phyloP scores from a whole-genome alignment of 1,284 basidiomycete species.

The Puccinia novopanici region DNA sequence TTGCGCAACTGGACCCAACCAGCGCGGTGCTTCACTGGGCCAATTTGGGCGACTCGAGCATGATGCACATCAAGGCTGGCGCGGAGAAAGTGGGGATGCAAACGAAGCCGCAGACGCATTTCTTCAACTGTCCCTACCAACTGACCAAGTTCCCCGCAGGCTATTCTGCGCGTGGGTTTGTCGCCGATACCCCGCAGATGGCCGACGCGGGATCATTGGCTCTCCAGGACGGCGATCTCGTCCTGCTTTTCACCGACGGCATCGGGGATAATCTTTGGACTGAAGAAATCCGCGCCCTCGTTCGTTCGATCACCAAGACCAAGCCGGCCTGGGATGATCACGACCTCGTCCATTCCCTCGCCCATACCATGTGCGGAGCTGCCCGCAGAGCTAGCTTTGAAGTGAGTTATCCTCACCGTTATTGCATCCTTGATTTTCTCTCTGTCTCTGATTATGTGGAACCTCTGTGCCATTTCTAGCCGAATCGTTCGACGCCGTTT shows the following conservation, averaged over 20 bases:
- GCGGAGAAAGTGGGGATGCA: background rate
- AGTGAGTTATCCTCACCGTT: background rate
- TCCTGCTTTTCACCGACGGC: slow-evolving; percentile 42
- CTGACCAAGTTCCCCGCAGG: slow-evolving; percentile 37
- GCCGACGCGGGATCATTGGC: background rate
- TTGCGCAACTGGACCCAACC: slow-evolving; percentile 33
- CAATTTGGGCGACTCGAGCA: slow-evolving; percentile 38
- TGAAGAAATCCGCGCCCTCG: slow-evolving; percentile 24
- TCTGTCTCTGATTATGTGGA: background rate
- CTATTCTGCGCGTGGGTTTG: background rate
- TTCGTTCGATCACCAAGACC: background rate
- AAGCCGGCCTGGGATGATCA: slow-evolving; percentile 1
- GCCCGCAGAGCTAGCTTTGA: slow-evolving; percentile 34
- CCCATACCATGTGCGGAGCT: slow-evolving; percentile 1
- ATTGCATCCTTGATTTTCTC: background rate
- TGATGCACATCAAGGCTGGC: slow-evolving; percentile 3
- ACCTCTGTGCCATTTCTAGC: background rate
- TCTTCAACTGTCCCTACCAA: slow-evolving; percentile 51
- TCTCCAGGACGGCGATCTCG: slow-evolving; percentile 34
- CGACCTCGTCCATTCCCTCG: background rate
- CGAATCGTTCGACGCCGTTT: slow-evolving; percentile 30
- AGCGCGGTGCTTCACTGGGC: slow-evolving; percentile 11
- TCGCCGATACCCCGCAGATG: slow-evolving; percentile 29
- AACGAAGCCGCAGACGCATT: slow-evolving; percentile 38
- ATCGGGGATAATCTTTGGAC: slow-evolving; percentile 43